These are phyloP conservation scores for Populus ilicifolia DNA, from an alignment of 345 rosid species.

Conservation along the genomic window DNA sequence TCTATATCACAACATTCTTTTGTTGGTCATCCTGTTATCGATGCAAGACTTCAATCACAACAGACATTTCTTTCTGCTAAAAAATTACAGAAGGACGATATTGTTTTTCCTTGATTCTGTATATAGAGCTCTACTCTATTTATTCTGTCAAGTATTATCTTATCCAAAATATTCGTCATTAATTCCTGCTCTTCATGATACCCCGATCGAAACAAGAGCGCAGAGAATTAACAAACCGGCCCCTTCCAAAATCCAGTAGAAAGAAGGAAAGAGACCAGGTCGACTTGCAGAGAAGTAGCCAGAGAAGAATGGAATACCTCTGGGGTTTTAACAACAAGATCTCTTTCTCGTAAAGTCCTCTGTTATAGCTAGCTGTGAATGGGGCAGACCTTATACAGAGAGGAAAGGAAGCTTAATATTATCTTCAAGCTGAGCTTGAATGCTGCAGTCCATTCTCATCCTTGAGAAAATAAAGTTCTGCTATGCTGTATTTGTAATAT, in stretches of 20 bases:
- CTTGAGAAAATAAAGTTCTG: too few species aligned
- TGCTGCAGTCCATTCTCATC: too few species aligned
- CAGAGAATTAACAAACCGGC: neutral
- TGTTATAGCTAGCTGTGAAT: neutral
- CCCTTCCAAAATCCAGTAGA: neutral
- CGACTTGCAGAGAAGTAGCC: neutral
- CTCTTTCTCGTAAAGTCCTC: neutral
- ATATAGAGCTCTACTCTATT: neutral
- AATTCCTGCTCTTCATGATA: neutral
- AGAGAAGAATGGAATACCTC: neutral
- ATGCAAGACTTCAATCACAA: neutral
- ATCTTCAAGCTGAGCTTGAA: neutral
- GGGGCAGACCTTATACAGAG: neutral
- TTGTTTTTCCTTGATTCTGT: neutral
- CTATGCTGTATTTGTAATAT: too few species aligned
- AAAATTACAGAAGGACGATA: neutral
- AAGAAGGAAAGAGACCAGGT: neutral
- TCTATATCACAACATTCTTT: neutral
- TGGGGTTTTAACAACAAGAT: neutral
- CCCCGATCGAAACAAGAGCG: neutral
- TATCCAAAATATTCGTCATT: neutral
- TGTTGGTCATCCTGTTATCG: neutral
- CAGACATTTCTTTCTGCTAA: neutral
- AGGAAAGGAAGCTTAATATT: neutral
- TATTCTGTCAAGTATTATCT: neutral